Percentiles rank a stretch among this genome's conserved stretches.
Conservation (phyloP, 2,329 filamentous ascomycete genomes). For the Xylaria sp. region DNA sequence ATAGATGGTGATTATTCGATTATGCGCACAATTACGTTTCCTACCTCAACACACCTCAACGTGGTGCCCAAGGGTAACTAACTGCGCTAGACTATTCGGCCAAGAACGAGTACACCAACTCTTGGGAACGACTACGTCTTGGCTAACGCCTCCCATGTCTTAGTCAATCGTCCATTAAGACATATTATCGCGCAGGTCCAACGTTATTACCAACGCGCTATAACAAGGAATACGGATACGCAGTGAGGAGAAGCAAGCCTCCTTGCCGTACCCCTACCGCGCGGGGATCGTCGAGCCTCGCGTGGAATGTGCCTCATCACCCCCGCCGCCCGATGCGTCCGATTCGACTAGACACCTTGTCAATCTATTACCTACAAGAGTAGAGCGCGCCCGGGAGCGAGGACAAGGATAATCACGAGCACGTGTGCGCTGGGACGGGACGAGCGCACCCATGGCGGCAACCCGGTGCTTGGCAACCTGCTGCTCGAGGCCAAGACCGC, state of each 20-base stretch:
- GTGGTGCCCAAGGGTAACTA: not conserved
- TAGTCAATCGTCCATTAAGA: constrained; percentile 24
- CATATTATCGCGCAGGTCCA: constrained; percentile 8
- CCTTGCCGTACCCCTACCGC: constrained; percentile 3
- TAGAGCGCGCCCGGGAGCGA: not conserved
- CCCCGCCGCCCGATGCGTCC: not conserved
- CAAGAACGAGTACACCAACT: constrained; percentile 24
- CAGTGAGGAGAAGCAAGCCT: constrained; percentile 15
- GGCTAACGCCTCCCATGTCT: constrained; percentile 9
- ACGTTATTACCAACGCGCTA: constrained; percentile 22
- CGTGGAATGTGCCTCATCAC: not conserved
- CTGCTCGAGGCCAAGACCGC: constrained; percentile 26
- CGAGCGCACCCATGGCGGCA: not conserved
- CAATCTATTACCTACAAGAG: not conserved
- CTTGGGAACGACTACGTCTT: constrained; percentile 21
- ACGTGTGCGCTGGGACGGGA: constrained; percentile 19
- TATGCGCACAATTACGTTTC: not conserved
- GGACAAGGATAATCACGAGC: constrained; percentile 5
- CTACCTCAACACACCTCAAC: not conserved
- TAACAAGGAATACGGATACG: constrained; percentile 17
- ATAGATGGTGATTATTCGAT: not conserved
- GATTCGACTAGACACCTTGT: not conserved
- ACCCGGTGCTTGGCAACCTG: not conserved
- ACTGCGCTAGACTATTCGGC: constrained; percentile 3
- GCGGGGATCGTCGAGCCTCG: constrained; percentile 2